Percentiles rank a stretch among this genome's conserved stretches.
Evolutionary conservation across 2,329 filamentous ascomycete species (phyloP).

Genomic region (Botryosphaeria agaves): DNA sequence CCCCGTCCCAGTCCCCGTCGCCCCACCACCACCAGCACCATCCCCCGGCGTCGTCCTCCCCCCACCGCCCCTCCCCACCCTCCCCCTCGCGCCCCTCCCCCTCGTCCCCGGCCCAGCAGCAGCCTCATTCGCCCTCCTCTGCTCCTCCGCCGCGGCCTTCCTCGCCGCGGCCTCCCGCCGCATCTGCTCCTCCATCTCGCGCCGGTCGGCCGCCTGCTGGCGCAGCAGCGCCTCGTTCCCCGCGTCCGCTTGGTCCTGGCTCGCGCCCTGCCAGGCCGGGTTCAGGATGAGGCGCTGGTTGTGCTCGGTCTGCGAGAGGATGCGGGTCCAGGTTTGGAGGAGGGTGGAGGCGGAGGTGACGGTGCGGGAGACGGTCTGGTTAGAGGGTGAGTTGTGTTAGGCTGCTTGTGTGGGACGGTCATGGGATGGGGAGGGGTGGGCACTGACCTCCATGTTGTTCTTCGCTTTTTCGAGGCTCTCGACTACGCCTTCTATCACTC

Average conservation of each 20-base stretch:
- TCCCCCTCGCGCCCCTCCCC: conserved; percentile 17
- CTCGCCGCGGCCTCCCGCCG: conserved; percentile 50
- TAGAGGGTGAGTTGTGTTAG: conserved; percentile 2
- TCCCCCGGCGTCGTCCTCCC: conserved; percentile 11
- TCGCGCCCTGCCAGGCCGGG: conserved; percentile 76
- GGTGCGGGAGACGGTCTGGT: conserved; percentile 64
- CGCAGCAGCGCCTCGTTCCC: conserved; percentile 61
- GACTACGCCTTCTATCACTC: conserved; percentile 65
- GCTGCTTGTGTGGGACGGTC: background rate
- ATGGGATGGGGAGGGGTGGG: background rate
- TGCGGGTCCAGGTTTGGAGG: conserved; percentile 88
- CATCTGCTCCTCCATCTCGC: conserved; percentile 61
- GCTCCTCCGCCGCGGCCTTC: conserved; percentile 32
- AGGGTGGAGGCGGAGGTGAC: conserved; percentile 77
- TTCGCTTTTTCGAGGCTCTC: conserved; percentile 54
- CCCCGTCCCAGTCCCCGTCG: conserved; percentile 11
- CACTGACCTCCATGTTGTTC: conserved; percentile 56
- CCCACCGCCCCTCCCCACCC: conserved; percentile 9
- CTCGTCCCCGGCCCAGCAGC: conserved; percentile 14
- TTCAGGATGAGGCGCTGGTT: conserved; percentile 86
- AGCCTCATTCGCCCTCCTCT: conserved; percentile 37
- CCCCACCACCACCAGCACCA: conserved; percentile 1
- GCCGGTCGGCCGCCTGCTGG: conserved; percentile 61
- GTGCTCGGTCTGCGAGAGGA: conserved; percentile 92
- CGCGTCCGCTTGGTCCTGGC: conserved; percentile 68